Conservation (phyloP, 2,329 filamentous ascomycete species). For the Lachnellula occidentalis region DNA sequence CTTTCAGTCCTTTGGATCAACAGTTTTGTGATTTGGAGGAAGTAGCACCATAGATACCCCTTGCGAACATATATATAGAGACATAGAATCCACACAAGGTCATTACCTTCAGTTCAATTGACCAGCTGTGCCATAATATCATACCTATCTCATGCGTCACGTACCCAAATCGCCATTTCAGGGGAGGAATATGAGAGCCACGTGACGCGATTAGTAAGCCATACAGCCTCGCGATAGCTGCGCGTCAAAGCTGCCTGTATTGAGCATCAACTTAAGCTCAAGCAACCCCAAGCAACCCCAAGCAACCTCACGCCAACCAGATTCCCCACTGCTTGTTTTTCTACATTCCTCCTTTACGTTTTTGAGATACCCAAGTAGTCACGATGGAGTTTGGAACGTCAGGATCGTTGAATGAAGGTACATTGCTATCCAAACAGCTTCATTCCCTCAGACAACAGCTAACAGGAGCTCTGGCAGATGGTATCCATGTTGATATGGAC, state of each 20-base stretch:
- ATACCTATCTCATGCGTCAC: not conserved
- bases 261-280: slow-evolving; percentile 17
- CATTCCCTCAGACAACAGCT: slow-evolving; percentile 20
- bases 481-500: slow-evolving; percentile 98
- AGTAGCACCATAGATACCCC: too few relatives aligned
- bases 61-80: too few relatives aligned
- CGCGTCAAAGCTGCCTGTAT: slow-evolving; percentile 23
- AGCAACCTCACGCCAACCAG: not conserved
- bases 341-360: not conserved
- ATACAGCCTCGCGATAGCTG: slow-evolving; percentile 11
- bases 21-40: too few relatives aligned
- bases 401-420: slow-evolving; percentile 61
- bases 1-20: too few relatives aligned
- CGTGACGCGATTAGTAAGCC: slow-evolving; percentile 6
- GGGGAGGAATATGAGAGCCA: not conserved
- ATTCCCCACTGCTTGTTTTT: not conserved
- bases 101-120: not conserved
- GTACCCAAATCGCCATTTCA: not conserved
- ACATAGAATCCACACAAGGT: too few relatives aligned
- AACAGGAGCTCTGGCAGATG: slow-evolving; percentile 58
- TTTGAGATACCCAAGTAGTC: slow-evolving; percentile 8
- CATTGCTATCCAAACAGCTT: slow-evolving; percentile 15
- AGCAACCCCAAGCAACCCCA: slow-evolving; percentile 1
- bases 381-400: slow-evolving; percentile 60
- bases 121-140: not conserved